Evolutionary conservation across 257 asterid genomes (phyloP), one percentile per base, ranked within the genome.

Genomic region (Solanum rostratum): DNA sequence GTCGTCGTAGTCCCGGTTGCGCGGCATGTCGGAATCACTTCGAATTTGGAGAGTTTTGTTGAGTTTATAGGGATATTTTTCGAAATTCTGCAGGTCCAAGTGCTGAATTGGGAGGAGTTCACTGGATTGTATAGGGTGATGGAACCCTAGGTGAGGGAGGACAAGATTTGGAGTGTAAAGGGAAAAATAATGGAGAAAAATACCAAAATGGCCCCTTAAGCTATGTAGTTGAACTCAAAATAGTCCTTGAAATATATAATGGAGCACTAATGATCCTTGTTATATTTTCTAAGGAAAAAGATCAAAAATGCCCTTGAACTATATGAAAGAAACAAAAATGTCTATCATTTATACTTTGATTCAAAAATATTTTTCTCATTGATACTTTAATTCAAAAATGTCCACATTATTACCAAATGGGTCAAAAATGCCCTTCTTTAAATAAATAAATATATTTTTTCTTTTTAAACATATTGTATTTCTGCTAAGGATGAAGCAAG

Each of bases 1-100:
- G 52, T 92, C 98, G 54, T 95, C 93, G 15, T 91, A 94, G 76
- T 92, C 91, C 46, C 90, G 85, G 54, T 91, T 83, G 37, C 95
- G 90, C 79, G 94, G 80, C 98, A 95, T 95, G 83, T 86, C 24
- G 45, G 18, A 53, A 20, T 53, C 18, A 49, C 66, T 11, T 41
- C 46, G 59, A 82, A 52, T 22, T 62, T 52, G 7, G 33, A 82
- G 73, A 60, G 27, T 10, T 76, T 10, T 76, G 62, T 76, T 33
- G 81, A 49, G 43, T 76, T 46, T 3, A 24, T 15, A 7, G 22
- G 24, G 62, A 76, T 27, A 50, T 49, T 71, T 24, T 74, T 74
- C 14, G 81, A 22, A 45, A 74, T 12, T 45, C 80, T 73, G 54
- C 41, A 39, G 52, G 79, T 69, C 16, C 49, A 37, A 43, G 9